Evolutionary conservation across 2,329 filamentous ascomycete genomes (phyloP).

Genomic region (Hymenotorrendiella dingleyae): DNA sequence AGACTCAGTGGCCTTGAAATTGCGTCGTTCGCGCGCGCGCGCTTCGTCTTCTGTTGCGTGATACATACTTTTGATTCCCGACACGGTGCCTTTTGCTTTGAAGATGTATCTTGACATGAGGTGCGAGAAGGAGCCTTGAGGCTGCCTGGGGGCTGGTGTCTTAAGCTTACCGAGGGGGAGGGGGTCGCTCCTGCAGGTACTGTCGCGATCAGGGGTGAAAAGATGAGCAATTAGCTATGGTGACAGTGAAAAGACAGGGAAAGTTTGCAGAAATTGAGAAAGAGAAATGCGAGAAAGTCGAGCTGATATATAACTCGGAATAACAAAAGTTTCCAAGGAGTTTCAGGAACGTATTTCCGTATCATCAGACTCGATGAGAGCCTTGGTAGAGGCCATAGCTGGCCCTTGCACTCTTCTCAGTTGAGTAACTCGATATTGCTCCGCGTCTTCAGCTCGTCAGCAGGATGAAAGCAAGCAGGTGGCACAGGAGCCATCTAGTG

Average conservation of each 20-base stretch:
- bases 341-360: no score
- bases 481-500: no score
- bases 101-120: constrained; percentile 2
- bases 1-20: constrained; percentile 46
- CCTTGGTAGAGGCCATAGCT: background rate
- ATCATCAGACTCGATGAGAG: no score
- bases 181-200: background rate
- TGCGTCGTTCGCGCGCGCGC: constrained; percentile 41
- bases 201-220: no score
- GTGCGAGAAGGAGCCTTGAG: background rate
- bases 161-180: background rate
- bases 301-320: no score
- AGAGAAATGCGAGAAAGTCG: no score
- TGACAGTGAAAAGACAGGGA: no score
- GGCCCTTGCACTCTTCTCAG: background rate
- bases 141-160: background rate
- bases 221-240: no score
- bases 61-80: constrained; percentile 1
- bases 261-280: no score
- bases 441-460: background rate
- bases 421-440: no score
- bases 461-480: background rate
- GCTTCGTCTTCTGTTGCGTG: constrained; percentile 1
- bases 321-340: no score
- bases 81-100: background rate